Evolutionary conservation across 805 yeast genomes (phyloP), one percentile per base, ranked within the genome.

Genomic region (Candida vartiovaarae): DNA sequence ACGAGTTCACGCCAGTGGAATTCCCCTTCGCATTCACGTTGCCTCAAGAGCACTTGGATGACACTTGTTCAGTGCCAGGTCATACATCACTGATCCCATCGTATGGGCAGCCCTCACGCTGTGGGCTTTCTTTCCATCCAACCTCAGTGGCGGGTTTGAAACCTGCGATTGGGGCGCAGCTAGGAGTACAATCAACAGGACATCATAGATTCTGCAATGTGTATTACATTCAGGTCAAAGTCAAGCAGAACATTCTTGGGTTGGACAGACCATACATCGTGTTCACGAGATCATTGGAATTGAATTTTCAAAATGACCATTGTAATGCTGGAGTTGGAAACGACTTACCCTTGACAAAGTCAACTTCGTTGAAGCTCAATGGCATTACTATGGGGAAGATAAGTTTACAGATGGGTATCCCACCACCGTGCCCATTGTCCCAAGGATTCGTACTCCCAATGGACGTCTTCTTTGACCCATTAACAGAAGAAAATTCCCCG

Each of bases 21-120:
- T 52, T 50, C 44, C 53, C 52, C 4, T 52, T 52, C 39, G 29
- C 41, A 5, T 52, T 53, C 47, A 47, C 44, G 8, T 34, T 53
- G 5, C 57, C 57, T 1, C 27, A 15, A 7, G 29, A 36, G 7
- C 52, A 51, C 30, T 26, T 53, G 10, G 55, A 53, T 8, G 46
- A 49, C 36, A 46, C 46, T 3, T 51, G 52, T 37, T 38, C 24
- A 6, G 32, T 39, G 6, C 41, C 32, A 0, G 32, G 36, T 10
- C 55, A 51, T 41, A 32, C 48, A 32, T 8, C 8, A 1, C 32
- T 53, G 25, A 20, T 45, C 3, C 57, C 57, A 2, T 38, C 51
- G 2, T 51, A 45, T 31, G 58, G 55, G 2, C 44, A 49, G 15
- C 55, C 55, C 1, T 48, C 49, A 29, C 38, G 48, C 6, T 52